Percentiles rank a stretch among this genome's conserved stretches.
These are phyloP conservation scores for Tephrocybe sp. DNA, from an alignment of 768 basidiomycete species.

Conservation along the genomic window DNA sequence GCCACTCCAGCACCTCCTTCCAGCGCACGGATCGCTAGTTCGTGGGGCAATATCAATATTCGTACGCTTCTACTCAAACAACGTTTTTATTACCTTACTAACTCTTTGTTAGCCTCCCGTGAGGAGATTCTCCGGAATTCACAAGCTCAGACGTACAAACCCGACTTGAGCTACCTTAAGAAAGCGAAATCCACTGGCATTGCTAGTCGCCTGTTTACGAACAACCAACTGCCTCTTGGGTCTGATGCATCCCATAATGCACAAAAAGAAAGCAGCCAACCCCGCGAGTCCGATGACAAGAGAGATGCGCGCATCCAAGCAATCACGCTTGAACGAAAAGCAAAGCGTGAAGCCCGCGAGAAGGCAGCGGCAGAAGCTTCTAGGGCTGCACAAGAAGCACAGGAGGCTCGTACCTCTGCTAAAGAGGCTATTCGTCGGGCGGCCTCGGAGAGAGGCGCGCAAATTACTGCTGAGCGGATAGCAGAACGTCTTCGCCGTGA, in stretches of 20 bases:
- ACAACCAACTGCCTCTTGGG: not conserved
- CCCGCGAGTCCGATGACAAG: not conserved
- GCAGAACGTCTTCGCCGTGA: slow-evolving; percentile 22
- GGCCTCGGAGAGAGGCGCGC: slow-evolving; percentile 2
- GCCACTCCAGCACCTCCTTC: slow-evolving; percentile 1
- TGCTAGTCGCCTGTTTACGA: slow-evolving; percentile 18
- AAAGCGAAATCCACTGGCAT: slow-evolving; percentile 20
- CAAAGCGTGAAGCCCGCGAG: slow-evolving; percentile 6
- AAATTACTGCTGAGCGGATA: slow-evolving; percentile 19
- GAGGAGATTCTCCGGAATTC: slow-evolving; percentile 14
- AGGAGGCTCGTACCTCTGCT: not conserved
- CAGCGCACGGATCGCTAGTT: slow-evolving; percentile 17
- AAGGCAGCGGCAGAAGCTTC: not conserved
- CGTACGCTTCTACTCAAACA: slow-evolving; percentile 24
- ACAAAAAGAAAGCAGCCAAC: not conserved
- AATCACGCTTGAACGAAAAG: not conserved
- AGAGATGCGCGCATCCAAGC: not conserved
- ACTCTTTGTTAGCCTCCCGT: slow-evolving; percentile 11
- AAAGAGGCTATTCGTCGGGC: not conserved
- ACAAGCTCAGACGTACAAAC: slow-evolving; percentile 5
- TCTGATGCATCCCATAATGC: not conserved
- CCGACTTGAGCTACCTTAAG: slow-evolving; percentile 28
- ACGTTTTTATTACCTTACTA: not conserved
- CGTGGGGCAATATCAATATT: slow-evolving; percentile 27
- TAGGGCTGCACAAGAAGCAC: not conserved